Evolutionary conservation across 345 rosid species (phyloP).

Genomic region (Moricandia moricandioides): DNA sequence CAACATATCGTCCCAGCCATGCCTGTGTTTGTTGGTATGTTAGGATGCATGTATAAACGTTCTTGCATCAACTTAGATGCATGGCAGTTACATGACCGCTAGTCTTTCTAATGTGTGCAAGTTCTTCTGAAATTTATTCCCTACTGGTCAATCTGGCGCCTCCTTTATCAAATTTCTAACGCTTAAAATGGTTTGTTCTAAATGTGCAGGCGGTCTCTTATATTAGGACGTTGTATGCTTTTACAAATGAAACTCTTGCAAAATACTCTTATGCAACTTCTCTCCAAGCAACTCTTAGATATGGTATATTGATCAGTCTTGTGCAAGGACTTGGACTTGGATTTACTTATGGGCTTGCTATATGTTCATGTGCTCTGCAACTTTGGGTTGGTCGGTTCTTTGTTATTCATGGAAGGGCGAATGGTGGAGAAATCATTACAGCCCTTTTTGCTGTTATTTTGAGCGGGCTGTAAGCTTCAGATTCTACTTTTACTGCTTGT

Average conservation of each 20-base stretch:
- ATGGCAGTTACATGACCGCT: neutral
- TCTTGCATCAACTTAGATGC: constrained; percentile 16
- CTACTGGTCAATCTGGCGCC: neutral
- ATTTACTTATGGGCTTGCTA: constrained; percentile 98
- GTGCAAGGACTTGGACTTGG: constrained; percentile 99
- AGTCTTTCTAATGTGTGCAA: constrained; percentile 1
- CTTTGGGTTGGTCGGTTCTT: constrained; percentile 96
- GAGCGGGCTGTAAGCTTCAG: constrained; percentile 93
- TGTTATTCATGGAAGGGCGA: constrained; percentile 56
- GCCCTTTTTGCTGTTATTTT: constrained; percentile 93
- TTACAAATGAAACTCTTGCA: constrained; percentile 97
- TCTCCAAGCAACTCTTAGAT: constrained; percentile 93
- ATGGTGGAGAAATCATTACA: constrained; percentile 90
- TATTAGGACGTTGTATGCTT: constrained; percentile 86
- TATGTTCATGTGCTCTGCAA: constrained; percentile 98
- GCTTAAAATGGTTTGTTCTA: constrained; percentile 7
- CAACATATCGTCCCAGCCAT: neutral
- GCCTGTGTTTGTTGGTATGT: neutral
- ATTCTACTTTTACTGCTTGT: constrained; percentile 27
- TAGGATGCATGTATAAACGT: neutral
- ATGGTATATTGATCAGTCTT: constrained; percentile 93
- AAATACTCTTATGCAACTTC: constrained; percentile 98
- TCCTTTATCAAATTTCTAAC: neutral
- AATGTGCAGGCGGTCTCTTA: constrained; percentile 87
- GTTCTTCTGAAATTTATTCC: constrained; percentile 9